phyloP scores from a whole-genome alignment of 176 grass and related monocot species.

The Themeda triandra region DNA sequence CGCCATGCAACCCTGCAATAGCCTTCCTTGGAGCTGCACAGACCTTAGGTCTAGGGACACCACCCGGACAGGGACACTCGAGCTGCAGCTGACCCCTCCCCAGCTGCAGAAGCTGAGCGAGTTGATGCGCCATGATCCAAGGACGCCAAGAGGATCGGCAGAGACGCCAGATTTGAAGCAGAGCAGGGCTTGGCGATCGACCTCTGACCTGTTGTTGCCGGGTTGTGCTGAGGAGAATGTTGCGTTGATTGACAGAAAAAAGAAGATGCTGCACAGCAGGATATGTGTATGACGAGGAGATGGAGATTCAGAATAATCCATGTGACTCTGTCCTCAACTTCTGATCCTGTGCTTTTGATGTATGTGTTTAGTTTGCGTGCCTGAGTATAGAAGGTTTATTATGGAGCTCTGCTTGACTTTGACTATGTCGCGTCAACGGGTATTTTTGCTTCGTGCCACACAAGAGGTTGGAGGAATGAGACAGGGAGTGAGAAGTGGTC shows the following conservation, averaged over 20 bases:
- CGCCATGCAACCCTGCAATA: background rate
- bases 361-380: too few species aligned
- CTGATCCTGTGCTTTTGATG: too few species aligned
- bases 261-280: background rate
- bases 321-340: too few species aligned
- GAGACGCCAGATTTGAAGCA: slow-evolving; percentile 48
- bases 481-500: too few species aligned
- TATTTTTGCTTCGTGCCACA: too few species aligned
- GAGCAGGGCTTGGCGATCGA: slow-evolving; percentile 33
- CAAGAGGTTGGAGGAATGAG: too few species aligned
- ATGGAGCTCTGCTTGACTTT: too few species aligned
- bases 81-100: slow-evolving; percentile 38
- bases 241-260: background rate
- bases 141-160: background rate
- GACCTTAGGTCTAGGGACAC: slow-evolving; percentile 28
- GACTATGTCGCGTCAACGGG: too few species aligned
- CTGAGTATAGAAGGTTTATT: too few species aligned
- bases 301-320: too few species aligned
- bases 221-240: slow-evolving; percentile 8
- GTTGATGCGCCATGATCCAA: slow-evolving; percentile 11
- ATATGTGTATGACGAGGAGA: too few species aligned
- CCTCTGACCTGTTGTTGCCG: slow-evolving; percentile 9
- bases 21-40: background rate
- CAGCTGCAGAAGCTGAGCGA: slow-evolving; percentile 41
- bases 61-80: background rate